Conservation (phyloP, 108 stramenopile genomes). For the Nitzschia putrida region DNA sequence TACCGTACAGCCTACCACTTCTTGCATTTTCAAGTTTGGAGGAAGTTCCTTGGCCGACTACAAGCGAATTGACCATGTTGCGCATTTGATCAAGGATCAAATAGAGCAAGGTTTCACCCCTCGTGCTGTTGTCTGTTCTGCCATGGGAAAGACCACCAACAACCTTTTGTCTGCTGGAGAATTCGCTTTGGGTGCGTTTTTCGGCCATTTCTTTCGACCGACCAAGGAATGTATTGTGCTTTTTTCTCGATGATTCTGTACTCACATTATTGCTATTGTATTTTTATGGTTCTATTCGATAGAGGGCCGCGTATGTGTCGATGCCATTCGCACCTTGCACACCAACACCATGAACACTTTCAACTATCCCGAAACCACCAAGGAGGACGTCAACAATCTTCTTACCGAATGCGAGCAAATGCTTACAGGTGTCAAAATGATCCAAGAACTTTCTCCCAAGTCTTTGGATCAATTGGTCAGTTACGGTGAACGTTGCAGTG, state of each 20-base stretch:
- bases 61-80: slow-evolving; percentile 88
- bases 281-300: neutral
- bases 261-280: neutral
- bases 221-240: neutral
- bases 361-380: slow-evolving; percentile 54
- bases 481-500: slow-evolving; percentile 92
- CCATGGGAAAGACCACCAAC: slow-evolving; percentile 99
- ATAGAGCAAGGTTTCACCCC: slow-evolving; percentile 65
- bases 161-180: slow-evolving; percentile 87
- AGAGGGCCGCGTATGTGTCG: slow-evolving; percentile 88
- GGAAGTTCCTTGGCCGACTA: slow-evolving; percentile 88
- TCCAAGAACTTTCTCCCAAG: slow-evolving; percentile 90
- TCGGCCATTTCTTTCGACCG: neutral
- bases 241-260: neutral
- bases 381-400: slow-evolving; percentile 66
- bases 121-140: slow-evolving; percentile 87
- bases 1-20: neutral
- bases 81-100: slow-evolving; percentile 85
- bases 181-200: slow-evolving; percentile 69
- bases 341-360: slow-evolving; percentile 72
- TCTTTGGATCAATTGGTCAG: slow-evolving; percentile 89
- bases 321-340: slow-evolving; percentile 90
- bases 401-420: slow-evolving; percentile 88
- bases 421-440: slow-evolving; percentile 87
- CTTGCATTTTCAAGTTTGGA: slow-evolving; percentile 88